Evolutionary conservation across 257 asterid species (phyloP), one percentile per base, ranked within the genome.

Genomic region (Fraxinus pennsylvanica): DNA sequence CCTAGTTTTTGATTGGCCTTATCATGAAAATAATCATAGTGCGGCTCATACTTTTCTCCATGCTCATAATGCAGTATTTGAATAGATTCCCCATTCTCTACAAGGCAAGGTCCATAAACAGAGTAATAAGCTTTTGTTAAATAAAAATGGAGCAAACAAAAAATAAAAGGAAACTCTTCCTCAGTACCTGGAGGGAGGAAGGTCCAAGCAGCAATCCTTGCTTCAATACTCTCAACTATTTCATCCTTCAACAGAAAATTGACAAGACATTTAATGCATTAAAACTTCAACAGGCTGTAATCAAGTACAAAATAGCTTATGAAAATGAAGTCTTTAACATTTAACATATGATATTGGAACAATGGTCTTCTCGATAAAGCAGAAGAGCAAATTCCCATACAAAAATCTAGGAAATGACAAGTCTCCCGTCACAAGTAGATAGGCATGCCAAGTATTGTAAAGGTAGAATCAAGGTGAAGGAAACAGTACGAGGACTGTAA

Each of bases 151-250:
- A 79, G 35, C 15, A 65, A 36, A 61, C 57, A 35, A 57, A 67
- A 71, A 71, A 12, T 47, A 27, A 13, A 12, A 15, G 27, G 19
- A 76, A 79, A 33, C 3, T 12, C 19, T 29, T 33, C 36, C 7
- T 33, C 32, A 19, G 25, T 90, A 92, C 97, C 96, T 85, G 36
- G 43, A 41, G 96, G 94, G 68, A 89, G 91, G 80, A 92, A 88
- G 72, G 94, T 90, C 97, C 97, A 92, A 30, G 93, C 87, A 41
- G 96, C 94, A 74, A 90, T 87, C 87, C 86, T 92, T 19, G 83
- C 87, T 78, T 92, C 97, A 17, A 92, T 78, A 45, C 75, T 32
- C 12, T 86, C 69, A 76, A 90, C 88, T 33, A 90, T 71, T 38
- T 88, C 91, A 80, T 92, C 97, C 96, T 92, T 65, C 68, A 73